Conservation (phyloP, 768 basidiomycete genomes). For the Mycena albidolilacea region DNA sequence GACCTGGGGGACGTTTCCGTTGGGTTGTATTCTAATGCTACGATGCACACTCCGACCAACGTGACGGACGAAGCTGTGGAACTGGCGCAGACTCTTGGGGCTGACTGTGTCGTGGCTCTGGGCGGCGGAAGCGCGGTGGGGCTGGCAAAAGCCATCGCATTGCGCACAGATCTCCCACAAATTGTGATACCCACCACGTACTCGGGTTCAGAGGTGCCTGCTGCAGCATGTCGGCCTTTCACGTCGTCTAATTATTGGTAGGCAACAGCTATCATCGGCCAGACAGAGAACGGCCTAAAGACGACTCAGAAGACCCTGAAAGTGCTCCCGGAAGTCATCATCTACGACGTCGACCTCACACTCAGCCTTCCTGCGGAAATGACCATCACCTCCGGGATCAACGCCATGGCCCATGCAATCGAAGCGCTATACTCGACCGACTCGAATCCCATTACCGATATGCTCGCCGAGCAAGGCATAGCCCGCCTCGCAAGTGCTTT, state of each 20-base stretch:
- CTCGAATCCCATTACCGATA: slow-evolving; percentile 54
- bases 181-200: slow-evolving; percentile 59
- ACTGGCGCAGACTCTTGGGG: slow-evolving; percentile 43
- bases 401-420: slow-evolving; percentile 59
- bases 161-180: slow-evolving; percentile 56
- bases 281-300: slow-evolving; percentile 57
- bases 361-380: slow-evolving; percentile 51
- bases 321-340: slow-evolving; percentile 57
- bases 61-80: slow-evolving; percentile 54
- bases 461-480: slow-evolving; percentile 56
- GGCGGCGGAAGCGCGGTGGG: slow-evolving; percentile 58
- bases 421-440: slow-evolving; percentile 58
- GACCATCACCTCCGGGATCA: slow-evolving; percentile 56
- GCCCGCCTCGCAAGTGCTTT: slow-evolving; percentile 49
- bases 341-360: slow-evolving; percentile 59
- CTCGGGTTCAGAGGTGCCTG: slow-evolving; percentile 54
- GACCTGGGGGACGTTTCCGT: slow-evolving; percentile 42
- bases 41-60: slow-evolving; percentile 58
- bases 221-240: neutral
- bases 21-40: slow-evolving; percentile 55
- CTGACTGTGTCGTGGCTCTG: slow-evolving; percentile 54
- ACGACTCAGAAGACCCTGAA: slow-evolving; percentile 54
- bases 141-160: slow-evolving; percentile 56
- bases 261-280: slow-evolving; percentile 57
- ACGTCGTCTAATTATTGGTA: slow-evolving; percentile 16